Evolutionary conservation across 108 stramenopile genomes (phyloP).

Genomic region (Cyclotella baltica): DNA sequence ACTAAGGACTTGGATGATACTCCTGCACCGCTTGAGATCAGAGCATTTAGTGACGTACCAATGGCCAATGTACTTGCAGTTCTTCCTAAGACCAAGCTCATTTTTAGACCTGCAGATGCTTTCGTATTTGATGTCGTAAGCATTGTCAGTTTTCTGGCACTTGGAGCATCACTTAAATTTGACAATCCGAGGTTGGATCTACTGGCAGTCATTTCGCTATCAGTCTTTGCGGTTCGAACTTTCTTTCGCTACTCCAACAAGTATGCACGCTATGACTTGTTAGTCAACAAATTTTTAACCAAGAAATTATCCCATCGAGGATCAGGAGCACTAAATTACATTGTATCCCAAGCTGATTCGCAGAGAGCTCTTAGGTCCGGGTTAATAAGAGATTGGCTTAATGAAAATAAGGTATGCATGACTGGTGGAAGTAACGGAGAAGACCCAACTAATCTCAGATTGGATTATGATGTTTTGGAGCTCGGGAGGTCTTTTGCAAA

Average conservation of each 20-base stretch:
- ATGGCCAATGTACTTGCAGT: slow-evolving; percentile 86
- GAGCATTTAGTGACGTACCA: slow-evolving; percentile 75
- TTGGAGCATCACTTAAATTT: slow-evolving; percentile 68
- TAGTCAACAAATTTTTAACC: slow-evolving; percentile 87
- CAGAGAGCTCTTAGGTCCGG: slow-evolving; percentile 70
- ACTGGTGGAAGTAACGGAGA: slow-evolving; percentile 34
- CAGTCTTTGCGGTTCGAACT: slow-evolving; percentile 71
- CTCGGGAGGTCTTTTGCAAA: slow-evolving; percentile 40
- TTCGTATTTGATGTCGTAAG: slow-evolving; percentile 78
- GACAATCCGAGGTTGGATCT: slow-evolving; percentile 81
- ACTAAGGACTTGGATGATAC: neutral
- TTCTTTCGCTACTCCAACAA: slow-evolving; percentile 86
- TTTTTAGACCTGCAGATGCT: slow-evolving; percentile 87
- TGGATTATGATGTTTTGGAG: slow-evolving; percentile 20
- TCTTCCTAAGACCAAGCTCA: slow-evolving; percentile 77
- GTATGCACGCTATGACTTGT: slow-evolving; percentile 82
- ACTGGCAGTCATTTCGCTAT: slow-evolving; percentile 73
- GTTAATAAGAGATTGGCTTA: slow-evolving; percentile 40
- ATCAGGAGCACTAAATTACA: slow-evolving; percentile 70
- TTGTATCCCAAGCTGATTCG: slow-evolving; percentile 68
- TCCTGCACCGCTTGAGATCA: slow-evolving; percentile 70
- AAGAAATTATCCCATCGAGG: slow-evolving; percentile 76
- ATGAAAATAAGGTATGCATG: slow-evolving; percentile 21
- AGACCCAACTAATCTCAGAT: slow-evolving; percentile 15
- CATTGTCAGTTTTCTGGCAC: slow-evolving; percentile 60